Conservation (phyloP, 179 eudicot genomes). For the Beta macrorhiza region DNA sequence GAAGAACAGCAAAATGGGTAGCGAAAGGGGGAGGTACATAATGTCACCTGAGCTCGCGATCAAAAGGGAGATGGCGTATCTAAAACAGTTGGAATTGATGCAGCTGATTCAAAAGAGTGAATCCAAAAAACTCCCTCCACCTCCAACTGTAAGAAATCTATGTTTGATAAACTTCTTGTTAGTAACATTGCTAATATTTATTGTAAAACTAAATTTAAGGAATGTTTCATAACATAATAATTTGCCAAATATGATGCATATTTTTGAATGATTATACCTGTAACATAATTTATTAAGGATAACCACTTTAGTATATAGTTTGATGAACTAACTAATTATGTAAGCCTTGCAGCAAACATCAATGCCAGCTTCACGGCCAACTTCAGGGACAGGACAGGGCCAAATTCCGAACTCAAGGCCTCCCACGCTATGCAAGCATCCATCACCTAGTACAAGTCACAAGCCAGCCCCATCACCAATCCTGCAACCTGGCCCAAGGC, state of each 20-base stretch:
- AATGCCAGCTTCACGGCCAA: slow-evolving; percentile 4
- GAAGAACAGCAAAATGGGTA: not conserved
- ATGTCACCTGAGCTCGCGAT: not conserved
- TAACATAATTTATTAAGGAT: not conserved
- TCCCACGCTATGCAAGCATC: not conserved
- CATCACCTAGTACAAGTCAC: not conserved
- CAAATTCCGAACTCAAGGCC: slow-evolving; percentile 1
- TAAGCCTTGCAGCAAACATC: slow-evolving; percentile 24
- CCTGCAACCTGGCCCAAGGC: not conserved
- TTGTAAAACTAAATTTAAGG: too few species aligned
- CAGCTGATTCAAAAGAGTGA: not conserved
- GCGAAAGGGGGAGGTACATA: not conserved
- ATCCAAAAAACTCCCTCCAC: slow-evolving; percentile 16
- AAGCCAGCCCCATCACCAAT: not conserved
- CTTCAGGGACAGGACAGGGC: not conserved
- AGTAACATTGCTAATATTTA: too few species aligned
- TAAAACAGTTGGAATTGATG: slow-evolving; percentile 21
- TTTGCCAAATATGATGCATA: not conserved
- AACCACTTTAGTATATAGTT: not conserved
- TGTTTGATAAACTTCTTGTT: too few species aligned
- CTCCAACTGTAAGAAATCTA: slow-evolving; percentile 27
- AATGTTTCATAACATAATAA: too few species aligned
- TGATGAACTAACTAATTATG: not conserved
- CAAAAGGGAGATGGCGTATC: slow-evolving; percentile 24
- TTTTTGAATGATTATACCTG: too few species aligned